phyloP scores from a whole-genome alignment of 2,329 filamentous ascomycete species.

The Apiospora rasikravindrae region DNA sequence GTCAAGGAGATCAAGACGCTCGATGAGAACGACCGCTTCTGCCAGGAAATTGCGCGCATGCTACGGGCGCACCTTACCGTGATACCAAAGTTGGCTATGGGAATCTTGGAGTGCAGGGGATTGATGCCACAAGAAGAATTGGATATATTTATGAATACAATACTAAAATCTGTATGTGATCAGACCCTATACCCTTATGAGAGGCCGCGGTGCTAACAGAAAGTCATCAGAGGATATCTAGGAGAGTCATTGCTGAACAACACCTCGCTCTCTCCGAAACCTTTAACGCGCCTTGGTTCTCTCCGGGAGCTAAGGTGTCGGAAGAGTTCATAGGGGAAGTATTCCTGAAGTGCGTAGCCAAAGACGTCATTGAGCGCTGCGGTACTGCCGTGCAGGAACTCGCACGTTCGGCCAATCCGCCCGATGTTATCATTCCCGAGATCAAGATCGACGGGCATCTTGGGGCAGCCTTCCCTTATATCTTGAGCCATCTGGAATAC shows the following conservation, averaged over 20 bases:
- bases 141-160: slow-evolving; percentile 94
- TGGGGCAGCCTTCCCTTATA: slow-evolving; percentile 92
- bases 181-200: slow-evolving; percentile 18
- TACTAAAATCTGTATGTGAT: slow-evolving; percentile 77
- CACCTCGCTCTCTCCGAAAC: slow-evolving; percentile 95
- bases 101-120: slow-evolving; percentile 86
- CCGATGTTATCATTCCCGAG: slow-evolving; percentile 74
- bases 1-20: slow-evolving; percentile 82
- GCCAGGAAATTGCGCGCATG: slow-evolving; percentile 77
- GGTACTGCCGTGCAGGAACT: slow-evolving; percentile 77
- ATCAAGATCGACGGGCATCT: slow-evolving; percentile 85
- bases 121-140: slow-evolving; percentile 81
- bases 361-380: slow-evolving; percentile 85
- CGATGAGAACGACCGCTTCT: slow-evolving; percentile 89
- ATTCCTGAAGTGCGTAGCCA: slow-evolving; percentile 89
- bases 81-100: slow-evolving; percentile 93
- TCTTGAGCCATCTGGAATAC: slow-evolving; percentile 94
- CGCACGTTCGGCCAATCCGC: slow-evolving; percentile 75
- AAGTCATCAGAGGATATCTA: slow-evolving; percentile 78
- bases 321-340: slow-evolving; percentile 94
- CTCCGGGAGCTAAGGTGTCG: slow-evolving; percentile 75
- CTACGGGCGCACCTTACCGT: slow-evolving; percentile 89
- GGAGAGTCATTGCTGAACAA: slow-evolving; percentile 96
- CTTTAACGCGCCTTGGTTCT: slow-evolving; percentile 89
- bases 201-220: neutral